phyloP scores from a whole-genome alignment of 306 rosid species.

The Pueraria montana region DNA sequence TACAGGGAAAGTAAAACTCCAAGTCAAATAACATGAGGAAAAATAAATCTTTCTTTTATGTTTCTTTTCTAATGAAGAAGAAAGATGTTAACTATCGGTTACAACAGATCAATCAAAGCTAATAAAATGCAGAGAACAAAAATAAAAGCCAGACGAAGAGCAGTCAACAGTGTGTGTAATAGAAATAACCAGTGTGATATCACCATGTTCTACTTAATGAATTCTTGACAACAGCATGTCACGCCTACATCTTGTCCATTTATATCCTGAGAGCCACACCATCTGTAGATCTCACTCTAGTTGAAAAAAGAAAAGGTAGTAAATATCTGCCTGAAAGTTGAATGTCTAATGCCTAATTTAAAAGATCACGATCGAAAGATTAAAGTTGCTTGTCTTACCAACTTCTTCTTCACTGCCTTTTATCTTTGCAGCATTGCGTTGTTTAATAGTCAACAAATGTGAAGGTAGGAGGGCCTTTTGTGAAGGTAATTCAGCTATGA shows the following conservation, averaged over 20 bases:
- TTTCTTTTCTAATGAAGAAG: conserved; percentile 9
- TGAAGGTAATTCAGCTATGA: conserved; percentile 92
- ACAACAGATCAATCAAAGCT: conserved; percentile 29
- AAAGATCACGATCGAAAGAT: conserved; percentile 30
- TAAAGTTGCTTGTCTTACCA: conserved; percentile 43
- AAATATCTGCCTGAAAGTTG: conserved; percentile 22
- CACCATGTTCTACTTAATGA: conserved; percentile 18
- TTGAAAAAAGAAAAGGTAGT: conserved; percentile 25
- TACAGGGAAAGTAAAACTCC: not conserved
- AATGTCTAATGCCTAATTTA: conserved; percentile 15
- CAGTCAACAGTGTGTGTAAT: not conserved
- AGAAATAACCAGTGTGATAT: conserved; percentile 26
- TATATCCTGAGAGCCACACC: conserved; percentile 36
- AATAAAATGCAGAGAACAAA: conserved; percentile 28
- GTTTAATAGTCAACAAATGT: conserved; percentile 56
- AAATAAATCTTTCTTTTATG: conserved; percentile 7
- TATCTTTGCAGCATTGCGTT: conserved; percentile 54
- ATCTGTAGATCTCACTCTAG: conserved; percentile 42
- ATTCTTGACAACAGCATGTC: conserved; percentile 37
- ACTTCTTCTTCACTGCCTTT: conserved; percentile 44
- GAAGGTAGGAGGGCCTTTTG: conserved; percentile 73
- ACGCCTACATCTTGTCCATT: conserved; percentile 11
- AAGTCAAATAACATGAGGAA: conserved; percentile 16
- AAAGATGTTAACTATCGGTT: conserved; percentile 30
- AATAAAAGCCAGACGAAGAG: conserved; percentile 26